Percentiles rank a stretch among this genome's conserved stretches.
Evolutionary conservation across 371 early-diverging fungal species (phyloP).

Genomic region (Lichtheimia ramosa): DNA sequence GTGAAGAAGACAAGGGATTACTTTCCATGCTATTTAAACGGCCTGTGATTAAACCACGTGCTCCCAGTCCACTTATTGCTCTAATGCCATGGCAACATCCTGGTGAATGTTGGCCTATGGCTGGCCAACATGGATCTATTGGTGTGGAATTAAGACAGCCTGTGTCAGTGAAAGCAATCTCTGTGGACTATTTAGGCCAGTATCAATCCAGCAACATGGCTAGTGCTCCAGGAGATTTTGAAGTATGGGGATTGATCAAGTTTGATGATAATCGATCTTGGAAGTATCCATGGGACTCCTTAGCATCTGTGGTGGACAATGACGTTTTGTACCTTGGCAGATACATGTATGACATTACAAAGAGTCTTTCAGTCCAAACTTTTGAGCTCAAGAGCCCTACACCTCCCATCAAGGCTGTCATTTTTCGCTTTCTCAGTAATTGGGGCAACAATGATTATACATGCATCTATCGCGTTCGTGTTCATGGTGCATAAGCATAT

Average conservation of each 20-base stretch:
- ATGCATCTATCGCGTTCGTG: conserved; percentile 79
- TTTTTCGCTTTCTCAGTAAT: conserved; percentile 63
- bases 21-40: too few species aligned
- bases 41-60: too few species aligned
- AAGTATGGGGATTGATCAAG: conserved; percentile 61
- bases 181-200: conserved; percentile 66
- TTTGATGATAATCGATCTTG: neutral
- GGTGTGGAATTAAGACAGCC: conserved; percentile 58
- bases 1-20: too few species aligned
- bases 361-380: conserved; percentile 31
- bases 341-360: conserved; percentile 21
- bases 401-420: conserved; percentile 27
- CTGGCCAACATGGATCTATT: conserved; percentile 62
- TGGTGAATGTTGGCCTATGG: conserved; percentile 78
- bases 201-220: conserved; percentile 48
- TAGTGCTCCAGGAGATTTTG: conserved; percentile 68
- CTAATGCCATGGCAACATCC: conserved; percentile 55
- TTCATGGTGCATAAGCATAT: conserved; percentile 52
- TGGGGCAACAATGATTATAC: conserved; percentile 77
- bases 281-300: too few species aligned
- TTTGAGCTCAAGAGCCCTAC: conserved; percentile 27
- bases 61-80: conserved; percentile 34
- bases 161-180: conserved; percentile 59
- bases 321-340: conserved; percentile 7
- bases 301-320: neutral